Base-by-base conservation (phyloP, 768 basidiomycete species). In the Lentinula detonsa region DNA sequence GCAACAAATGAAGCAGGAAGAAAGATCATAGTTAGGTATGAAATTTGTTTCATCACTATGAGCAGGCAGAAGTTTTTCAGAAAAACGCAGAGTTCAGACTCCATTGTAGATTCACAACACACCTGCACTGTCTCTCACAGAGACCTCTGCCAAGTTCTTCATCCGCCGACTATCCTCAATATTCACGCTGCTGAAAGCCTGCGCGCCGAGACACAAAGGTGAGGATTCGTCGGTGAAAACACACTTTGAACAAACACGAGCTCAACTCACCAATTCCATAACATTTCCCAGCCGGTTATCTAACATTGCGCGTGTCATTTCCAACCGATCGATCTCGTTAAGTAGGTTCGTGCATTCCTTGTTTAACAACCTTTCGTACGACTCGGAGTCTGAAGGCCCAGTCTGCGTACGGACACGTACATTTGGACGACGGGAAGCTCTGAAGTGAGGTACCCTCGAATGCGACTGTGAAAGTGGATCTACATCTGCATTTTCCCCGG, bases 21-120 rank as follows among this genome's bases (percentile, higher is more conserved):
- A 68, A 86, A 87, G 16, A 85, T 66, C 82, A 85, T 86, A 0
- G 84, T 83, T 1, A 87, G 70, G 62, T 84, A 85, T 0, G 83
- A 77, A 35, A 86, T 79, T 57, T 84, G 75, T 60, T 80, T 80
- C 75, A 81, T 80, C 16, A 78, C 80, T 75, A 54, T 6, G 18
- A 21, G 21, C 9, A 46, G 10, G 21, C 21, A 35, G 39, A 52
- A 33, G 45, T 13, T 51, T 8, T 21, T 43, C 40, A 33, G 45
- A 13, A 61, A 39, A 51, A 21, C n/a, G 56, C 53, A 13, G 56
- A 23, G 2, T 16, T 10, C 23, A 13, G 55, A 23, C 2, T 16
- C 5, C 23, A 7, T 21, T 23, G n/a, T 10, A 51, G 3, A 1
- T 8, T 9, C 15, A 28, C 28, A 31, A 42, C 72, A 37, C 57